A percentile compares a stretch with the other conserved stretches of the same genome.
These are phyloP conservation scores for Dioszegia hungarica DNA, from an alignment of 768 basidiomycete genomes.

Conservation along the genomic window DNA sequence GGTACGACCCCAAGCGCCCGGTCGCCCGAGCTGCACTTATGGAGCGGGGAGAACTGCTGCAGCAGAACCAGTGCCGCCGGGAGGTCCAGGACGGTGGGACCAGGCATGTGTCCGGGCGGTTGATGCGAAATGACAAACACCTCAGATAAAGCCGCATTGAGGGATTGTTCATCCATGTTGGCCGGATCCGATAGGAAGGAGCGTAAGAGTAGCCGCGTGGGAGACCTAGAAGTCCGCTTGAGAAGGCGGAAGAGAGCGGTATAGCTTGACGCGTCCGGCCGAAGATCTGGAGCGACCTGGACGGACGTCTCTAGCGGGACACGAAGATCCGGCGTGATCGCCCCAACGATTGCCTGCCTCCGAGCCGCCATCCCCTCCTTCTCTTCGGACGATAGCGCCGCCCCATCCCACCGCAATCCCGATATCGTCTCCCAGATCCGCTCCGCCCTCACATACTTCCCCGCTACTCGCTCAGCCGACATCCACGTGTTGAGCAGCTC, in stretches of 20 bases:
- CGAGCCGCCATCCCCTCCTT: neutral
- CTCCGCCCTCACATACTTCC: constrained; percentile 5
- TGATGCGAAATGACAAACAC: neutral
- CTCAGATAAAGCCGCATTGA: constrained; percentile 4
- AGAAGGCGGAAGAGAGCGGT: neutral
- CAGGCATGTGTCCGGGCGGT: no score
- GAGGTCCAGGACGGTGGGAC: constrained; percentile 9
- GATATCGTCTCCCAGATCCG: constrained; percentile 18
- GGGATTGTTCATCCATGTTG: neutral
- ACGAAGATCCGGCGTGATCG: neutral
- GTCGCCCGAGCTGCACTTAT: neutral
- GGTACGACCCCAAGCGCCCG: neutral
- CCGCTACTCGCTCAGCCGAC: constrained; percentile 21
- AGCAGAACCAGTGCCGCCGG: constrained; percentile 5
- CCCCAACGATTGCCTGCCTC: neutral
- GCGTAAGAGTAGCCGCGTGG: neutral
- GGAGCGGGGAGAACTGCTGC: neutral
- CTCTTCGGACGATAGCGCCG: constrained; percentile 5
- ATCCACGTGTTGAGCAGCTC: constrained; percentile 31
- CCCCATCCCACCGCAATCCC: constrained; percentile 5
- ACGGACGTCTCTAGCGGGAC: no score
- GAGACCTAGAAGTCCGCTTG: neutral
- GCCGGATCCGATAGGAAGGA: neutral
- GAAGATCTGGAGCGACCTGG: no score
- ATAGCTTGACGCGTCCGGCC: neutral